phyloP scores from a whole-genome alignment of 2,329 filamentous ascomycete species.

The Arthroderma uncinatum region DNA sequence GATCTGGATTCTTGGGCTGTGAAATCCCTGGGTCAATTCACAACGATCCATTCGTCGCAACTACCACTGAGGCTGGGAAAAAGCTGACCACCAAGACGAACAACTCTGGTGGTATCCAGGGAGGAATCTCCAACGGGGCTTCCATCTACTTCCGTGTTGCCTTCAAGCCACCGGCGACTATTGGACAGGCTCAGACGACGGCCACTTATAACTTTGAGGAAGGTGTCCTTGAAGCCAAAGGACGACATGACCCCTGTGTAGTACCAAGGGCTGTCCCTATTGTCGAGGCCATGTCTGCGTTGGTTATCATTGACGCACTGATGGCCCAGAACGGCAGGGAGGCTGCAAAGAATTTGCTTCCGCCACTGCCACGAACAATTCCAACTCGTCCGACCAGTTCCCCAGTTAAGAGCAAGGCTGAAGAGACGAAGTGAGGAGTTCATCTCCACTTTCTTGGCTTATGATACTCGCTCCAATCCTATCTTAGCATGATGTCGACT shows the following conservation, averaged over 20 bases:
- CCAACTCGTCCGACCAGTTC: slow-evolving; percentile 25
- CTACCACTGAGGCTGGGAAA: slow-evolving; percentile 29
- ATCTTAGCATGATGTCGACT: not conserved
- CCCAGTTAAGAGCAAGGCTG: not conserved
- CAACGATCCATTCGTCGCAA: slow-evolving; percentile 70
- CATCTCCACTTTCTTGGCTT: not conserved
- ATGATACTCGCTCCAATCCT: not conserved
- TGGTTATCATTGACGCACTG: slow-evolving; percentile 78
- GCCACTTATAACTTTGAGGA: slow-evolving; percentile 64
- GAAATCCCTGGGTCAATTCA: slow-evolving; percentile 79
- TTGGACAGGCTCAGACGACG: slow-evolving; percentile 77
- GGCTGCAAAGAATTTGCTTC: slow-evolving; percentile 37
- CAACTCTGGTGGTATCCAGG: slow-evolving; percentile 89
- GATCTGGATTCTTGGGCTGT: slow-evolving; percentile 79
- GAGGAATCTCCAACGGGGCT: slow-evolving; percentile 86
- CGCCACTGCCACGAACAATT: slow-evolving; percentile 29
- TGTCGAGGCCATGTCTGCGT: slow-evolving; percentile 73
- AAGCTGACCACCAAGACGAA: slow-evolving; percentile 80
- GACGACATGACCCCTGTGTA: slow-evolving; percentile 86
- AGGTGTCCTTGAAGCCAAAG: slow-evolving; percentile 79
- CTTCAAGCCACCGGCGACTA: slow-evolving; percentile 93
- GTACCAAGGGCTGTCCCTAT: slow-evolving; percentile 68
- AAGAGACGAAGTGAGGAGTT: not conserved
- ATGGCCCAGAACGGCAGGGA: slow-evolving; percentile 64
- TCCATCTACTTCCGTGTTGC: slow-evolving; percentile 89